These are phyloP conservation scores for Emericellopsis terricola DNA, from an alignment of 495 filamentous ascomycete genomes.

Conservation along the genomic window DNA sequence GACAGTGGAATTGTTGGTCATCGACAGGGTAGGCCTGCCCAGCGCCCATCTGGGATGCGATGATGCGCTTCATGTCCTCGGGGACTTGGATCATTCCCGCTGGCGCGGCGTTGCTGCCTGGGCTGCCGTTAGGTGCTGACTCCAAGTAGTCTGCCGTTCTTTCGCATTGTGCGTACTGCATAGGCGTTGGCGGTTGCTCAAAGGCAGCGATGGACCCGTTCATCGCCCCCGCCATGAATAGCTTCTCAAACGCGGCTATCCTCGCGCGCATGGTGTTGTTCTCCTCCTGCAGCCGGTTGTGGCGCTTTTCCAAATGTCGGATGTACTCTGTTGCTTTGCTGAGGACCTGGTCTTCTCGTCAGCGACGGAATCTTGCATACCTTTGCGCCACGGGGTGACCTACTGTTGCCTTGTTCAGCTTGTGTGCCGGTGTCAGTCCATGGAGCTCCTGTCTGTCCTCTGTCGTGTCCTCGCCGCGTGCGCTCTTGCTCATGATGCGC, in stretches of 20 bases:
- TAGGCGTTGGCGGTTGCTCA: slow-evolving; percentile 26
- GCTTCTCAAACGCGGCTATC: slow-evolving; percentile 48
- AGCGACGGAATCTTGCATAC: neutral
- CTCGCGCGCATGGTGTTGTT: slow-evolving; percentile 56
- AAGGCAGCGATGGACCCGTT: slow-evolving; percentile 26
- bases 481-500: slow-evolving; percentile 52
- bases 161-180: slow-evolving; percentile 23
- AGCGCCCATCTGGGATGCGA: slow-evolving; percentile 25
- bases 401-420: slow-evolving; percentile 89
- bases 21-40: slow-evolving; percentile 27
- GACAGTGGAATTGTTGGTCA: slow-evolving; percentile 16
- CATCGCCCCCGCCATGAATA: slow-evolving; percentile 42
- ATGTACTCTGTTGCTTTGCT: slow-evolving; percentile 96
- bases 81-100: slow-evolving; percentile 64
- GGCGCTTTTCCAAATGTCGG: slow-evolving; percentile 76
- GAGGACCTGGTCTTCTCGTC: slow-evolving; percentile 33
- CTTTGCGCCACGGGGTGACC: slow-evolving; percentile 5
- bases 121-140: slow-evolving; percentile 4
- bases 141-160: slow-evolving; percentile 1
- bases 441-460: slow-evolving; percentile 64
- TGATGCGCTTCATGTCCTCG: slow-evolving; percentile 57
- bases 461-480: slow-evolving; percentile 45
- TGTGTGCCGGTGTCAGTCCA: slow-evolving; percentile 63
- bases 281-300: slow-evolving; percentile 63
- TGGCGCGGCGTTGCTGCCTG: slow-evolving; percentile 16